Evolutionary conservation across 805 yeast species (phyloP).

Genomic region (Wickerhamiella domercqiae): DNA sequence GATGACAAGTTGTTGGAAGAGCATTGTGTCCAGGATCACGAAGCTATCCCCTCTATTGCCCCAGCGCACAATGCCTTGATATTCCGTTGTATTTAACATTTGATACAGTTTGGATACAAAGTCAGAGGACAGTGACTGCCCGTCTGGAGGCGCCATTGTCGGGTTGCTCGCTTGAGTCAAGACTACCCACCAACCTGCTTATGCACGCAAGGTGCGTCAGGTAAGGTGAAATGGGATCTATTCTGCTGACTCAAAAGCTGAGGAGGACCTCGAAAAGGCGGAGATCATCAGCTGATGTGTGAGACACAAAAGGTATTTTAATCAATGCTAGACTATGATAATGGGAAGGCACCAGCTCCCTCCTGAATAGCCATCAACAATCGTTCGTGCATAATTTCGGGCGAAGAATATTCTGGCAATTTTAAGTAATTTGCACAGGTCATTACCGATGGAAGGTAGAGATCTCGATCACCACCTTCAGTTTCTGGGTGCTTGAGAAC

Average conservation of each 20-base stretch:
- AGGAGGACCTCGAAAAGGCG: too few species aligned
- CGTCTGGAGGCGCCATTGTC: not conserved
- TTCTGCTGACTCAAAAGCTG: too few species aligned
- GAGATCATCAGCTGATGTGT: too few species aligned
- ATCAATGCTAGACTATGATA: constrained; percentile 53
- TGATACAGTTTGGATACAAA: constrained; percentile 32
- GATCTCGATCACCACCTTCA: constrained; percentile 44
- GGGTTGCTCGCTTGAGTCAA: not conserved
- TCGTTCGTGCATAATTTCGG: constrained; percentile 41
- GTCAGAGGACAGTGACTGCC: constrained; percentile 4
- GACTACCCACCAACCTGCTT: too few species aligned
- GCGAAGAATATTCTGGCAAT: constrained; percentile 63
- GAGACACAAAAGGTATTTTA: too few species aligned
- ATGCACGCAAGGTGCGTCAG: too few species aligned
- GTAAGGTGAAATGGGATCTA: too few species aligned
- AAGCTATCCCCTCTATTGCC: constrained; percentile 72
- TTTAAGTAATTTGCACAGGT: constrained; percentile 93
- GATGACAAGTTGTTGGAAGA: constrained; percentile 32
- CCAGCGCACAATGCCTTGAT: constrained; percentile 71
- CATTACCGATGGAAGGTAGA: constrained; percentile 91
- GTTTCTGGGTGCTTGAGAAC: constrained; percentile 64
- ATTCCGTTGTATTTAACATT: constrained; percentile 73
- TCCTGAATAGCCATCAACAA: constrained; percentile 62
- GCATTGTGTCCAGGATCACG: constrained; percentile 52
- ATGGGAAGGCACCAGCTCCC: constrained; percentile 75